Base-by-base conservation (phyloP, 176 grass and related monocot genomes). In the Eleusine coracana region DNA sequence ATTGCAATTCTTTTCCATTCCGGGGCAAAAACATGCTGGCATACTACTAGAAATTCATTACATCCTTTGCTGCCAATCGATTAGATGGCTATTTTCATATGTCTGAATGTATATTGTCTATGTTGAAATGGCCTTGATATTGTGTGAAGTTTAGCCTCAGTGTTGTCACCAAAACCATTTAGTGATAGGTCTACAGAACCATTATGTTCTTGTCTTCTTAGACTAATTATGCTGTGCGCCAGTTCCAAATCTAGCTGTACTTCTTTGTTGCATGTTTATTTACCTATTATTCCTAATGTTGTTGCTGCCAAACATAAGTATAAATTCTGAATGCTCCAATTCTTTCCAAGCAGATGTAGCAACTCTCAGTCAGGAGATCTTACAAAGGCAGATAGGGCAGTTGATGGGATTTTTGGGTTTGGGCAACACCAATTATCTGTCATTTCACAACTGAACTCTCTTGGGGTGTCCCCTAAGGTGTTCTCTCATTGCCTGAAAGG, bases 401-500 rank as follows among this genome's bases (percentile, higher is more conserved):
- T 98, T 84, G 96, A 93, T 86, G 96, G 96, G 20, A 98, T 98
- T 82, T 95, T 98, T 82, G 96, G 96, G 62, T 98, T 98, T 79
- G 96, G 96, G 50, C 96, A 90, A 73, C 90, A 95, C 25, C 88
- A 85, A 36, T 36, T 98, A 61, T 98, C 96, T 60, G 96, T 98
- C 29, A 41, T 98, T 83, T 95, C 96, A 15, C 96, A 98, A 51
- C 79, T 98, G 65, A 88, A 82, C 54, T 88, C 88, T 83, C 69
- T 77, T 55, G 96, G 96, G 28, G 86, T 95, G 49, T 77, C 92
- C 72, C 92, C 92, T 67, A 93, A 89, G 81, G 91, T 89, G 15
- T 98, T 98, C 54, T 98, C 96, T 42, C 96, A 98, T 87, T 98
- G 96, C 89, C 80, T 98, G 76, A 98, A 91, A 90, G 92, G 96